Evolutionary conservation across 2,329 filamentous ascomycete genomes (phyloP).

Genomic region (Colletotrichum australisinense): DNA sequence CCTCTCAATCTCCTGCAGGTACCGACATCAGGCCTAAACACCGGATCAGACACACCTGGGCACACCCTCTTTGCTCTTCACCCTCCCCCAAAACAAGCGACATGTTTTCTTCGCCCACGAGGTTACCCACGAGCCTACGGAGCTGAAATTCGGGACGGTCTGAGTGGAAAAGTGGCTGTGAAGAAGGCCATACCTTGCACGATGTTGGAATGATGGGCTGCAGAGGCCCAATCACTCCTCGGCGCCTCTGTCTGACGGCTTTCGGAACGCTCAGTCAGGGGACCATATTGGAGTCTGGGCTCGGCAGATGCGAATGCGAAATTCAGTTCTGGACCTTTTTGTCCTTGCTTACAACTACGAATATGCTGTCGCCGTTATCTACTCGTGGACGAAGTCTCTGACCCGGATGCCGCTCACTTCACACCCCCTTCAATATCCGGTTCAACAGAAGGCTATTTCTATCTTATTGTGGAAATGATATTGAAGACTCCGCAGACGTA

Average conservation of each 20-base stretch:
- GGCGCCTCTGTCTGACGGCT: neutral
- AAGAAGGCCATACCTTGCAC: constrained; percentile 4
- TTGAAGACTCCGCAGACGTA: neutral
- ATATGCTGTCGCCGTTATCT: neutral
- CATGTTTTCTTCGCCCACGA: constrained; percentile 19
- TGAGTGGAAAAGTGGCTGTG: constrained; percentile 7
- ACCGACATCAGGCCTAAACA: constrained; percentile 34
- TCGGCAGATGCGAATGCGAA: constrained; percentile 26
- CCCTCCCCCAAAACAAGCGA: neutral
- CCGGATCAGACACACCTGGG: constrained; percentile 17
- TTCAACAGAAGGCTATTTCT: constrained; percentile 25
- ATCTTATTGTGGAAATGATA: neutral
- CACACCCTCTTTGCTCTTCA: constrained; percentile 9
- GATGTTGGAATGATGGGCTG: constrained; percentile 2
- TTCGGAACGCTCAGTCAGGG: neutral
- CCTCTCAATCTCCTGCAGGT: constrained; percentile 34
- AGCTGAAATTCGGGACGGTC: constrained; percentile 26
- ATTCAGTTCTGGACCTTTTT: neutral
- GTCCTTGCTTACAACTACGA: neutral
- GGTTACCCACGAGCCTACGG: constrained; percentile 20
- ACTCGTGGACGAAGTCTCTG: neutral
- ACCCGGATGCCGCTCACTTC: neutral
- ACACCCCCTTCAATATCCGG: neutral
- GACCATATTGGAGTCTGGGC: neutral
- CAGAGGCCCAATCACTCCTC: constrained; percentile 14